Conservation (phyloP, 441 rosid species). For the Euphorbia schlechtendalii region DNA sequence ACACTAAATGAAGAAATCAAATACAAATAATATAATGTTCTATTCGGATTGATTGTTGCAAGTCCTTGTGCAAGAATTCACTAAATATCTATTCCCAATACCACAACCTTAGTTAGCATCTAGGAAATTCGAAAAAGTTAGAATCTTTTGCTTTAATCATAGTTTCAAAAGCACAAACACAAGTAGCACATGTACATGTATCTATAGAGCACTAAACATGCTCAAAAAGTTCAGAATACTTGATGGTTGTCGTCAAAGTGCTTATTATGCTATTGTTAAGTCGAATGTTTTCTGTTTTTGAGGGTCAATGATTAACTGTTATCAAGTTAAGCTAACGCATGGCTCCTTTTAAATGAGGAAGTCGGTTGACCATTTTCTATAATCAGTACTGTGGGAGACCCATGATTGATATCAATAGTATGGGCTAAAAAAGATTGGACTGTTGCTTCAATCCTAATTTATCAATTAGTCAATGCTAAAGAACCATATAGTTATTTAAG, state of each 20-base stretch:
- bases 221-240: slow-evolving; percentile 25
- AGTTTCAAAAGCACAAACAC: slow-evolving; percentile 4
- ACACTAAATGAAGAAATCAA: too few relatives aligned
- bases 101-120: slow-evolving; percentile 7
- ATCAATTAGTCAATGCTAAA: too few relatives aligned
- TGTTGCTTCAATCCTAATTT: background rate
- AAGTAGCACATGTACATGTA: slow-evolving; percentile 10
- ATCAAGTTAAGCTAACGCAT: slow-evolving; percentile 19
- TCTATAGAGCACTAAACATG: slow-evolving; percentile 23
- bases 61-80: slow-evolving; percentile 34
- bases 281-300: slow-evolving; percentile 21
- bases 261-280: slow-evolving; percentile 17
- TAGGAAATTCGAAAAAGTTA: background rate
- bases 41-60: too few relatives aligned
- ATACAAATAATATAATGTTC: too few relatives aligned
- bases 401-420: slow-evolving; percentile 6
- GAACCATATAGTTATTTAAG: background rate
- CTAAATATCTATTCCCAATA: slow-evolving; percentile 30
- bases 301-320: slow-evolving; percentile 25
- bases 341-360: slow-evolving; percentile 9
- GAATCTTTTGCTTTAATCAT: slow-evolving; percentile 7
- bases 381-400: background rate
- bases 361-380: slow-evolving; percentile 6
- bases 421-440: too few relatives aligned
- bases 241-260: slow-evolving; percentile 21